A percentile compares a stretch with the other conserved stretches of the same genome.
Conservation (phyloP, 805 yeast species). For the Yamadazyma sp. region DNA sequence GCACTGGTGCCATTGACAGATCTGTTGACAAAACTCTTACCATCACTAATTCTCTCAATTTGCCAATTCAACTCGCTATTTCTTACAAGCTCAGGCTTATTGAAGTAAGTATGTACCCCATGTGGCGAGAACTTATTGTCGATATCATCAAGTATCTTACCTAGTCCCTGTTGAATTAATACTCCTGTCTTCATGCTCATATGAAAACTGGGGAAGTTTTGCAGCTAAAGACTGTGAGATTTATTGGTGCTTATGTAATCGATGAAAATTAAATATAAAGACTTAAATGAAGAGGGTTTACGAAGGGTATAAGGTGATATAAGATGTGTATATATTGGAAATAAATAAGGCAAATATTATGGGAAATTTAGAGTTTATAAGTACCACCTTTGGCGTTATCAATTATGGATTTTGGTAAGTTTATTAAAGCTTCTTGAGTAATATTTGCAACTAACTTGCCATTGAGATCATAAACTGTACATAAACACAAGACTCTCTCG, state of each 20-base stretch:
- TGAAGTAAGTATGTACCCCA: constrained; percentile 30
- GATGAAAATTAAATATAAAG: too few species aligned
- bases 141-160: neutral
- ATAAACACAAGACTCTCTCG: constrained; percentile 30
- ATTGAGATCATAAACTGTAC: constrained; percentile 24
- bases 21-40: constrained; percentile 35
- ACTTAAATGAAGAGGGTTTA: too few species aligned
- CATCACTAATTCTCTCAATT: constrained; percentile 30
- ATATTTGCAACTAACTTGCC: constrained; percentile 28
- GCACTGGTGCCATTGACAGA: constrained; percentile 24
- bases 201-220: neutral
- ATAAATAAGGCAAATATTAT: too few species aligned
- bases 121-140: constrained; percentile 15
- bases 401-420: constrained; percentile 8
- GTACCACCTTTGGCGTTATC: constrained; percentile 7
- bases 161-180: constrained; percentile 4
- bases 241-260: too few species aligned
- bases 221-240: neutral
- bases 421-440: constrained; percentile 31
- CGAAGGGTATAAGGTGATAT: too few species aligned
- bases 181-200: neutral
- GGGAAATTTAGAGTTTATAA: constrained; percentile 6
- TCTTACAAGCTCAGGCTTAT: constrained; percentile 12
- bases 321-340: too few species aligned
- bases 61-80: constrained; percentile 24